Evolutionary conservation across 352 stramenopile genomes (phyloP), one percentile per base, ranked within the genome.

Genomic region (Pythium plurisporium): DNA sequence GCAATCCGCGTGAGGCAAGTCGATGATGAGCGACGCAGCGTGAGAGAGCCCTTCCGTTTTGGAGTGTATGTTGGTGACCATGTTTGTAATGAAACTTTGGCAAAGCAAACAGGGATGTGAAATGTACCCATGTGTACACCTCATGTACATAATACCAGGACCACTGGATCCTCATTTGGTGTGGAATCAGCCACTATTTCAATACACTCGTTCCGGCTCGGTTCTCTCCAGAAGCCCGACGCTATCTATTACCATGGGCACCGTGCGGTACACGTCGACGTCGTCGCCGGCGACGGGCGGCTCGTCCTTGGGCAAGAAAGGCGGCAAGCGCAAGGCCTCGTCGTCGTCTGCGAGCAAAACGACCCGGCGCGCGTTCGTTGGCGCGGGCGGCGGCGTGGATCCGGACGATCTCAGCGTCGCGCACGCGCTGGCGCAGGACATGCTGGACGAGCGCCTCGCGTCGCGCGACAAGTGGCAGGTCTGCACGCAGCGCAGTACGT

Each of bases 401-500:
- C 33, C 48, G 2, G 61, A 68, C 37, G 53, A 62, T 42, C 48
- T 63, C 46, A 63, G 61, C 34, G 54, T 60, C 12, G 53, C 53
- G 19, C 48, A 62, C 36, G 61, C 38, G 29, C 29, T 54, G 3
- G 56, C 54, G 26, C 52, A 70, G 37, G 43, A 61, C 14, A 59
- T 57, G 42, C 30, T 64, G 40, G 57, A 58, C 37, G 31, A 59
- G 20, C 58, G 62, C 36, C 61, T 73, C 31, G 62, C 54, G 31
- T 48, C 41, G 22, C 52, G 53, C 19, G 42, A 66, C 57, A 73
- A 73, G 44, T 73, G 66, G 66, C 66, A 73, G 53, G 33, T 73
- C 17, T 67, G 56, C 54, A 73, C 66, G 27, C 62, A 67, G 45
- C 34, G 40, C 37, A 73, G 66, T 73, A 60, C 53, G 66, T 40